Evolutionary conservation across 352 stramenopile genomes (phyloP).

Genomic region (Phytophthora pluvialis): DNA sequence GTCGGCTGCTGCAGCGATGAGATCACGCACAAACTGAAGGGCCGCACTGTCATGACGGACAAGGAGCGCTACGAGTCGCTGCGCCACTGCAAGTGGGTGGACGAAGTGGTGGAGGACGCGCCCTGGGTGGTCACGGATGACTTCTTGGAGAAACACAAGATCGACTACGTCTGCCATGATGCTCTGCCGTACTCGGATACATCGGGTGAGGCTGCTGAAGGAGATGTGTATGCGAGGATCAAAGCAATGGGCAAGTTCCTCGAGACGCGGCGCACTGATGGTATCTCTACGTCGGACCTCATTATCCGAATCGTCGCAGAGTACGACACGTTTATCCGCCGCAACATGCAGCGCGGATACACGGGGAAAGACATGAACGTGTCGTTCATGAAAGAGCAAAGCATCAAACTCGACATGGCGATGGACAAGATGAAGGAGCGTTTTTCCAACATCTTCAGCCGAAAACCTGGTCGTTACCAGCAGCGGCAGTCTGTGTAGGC

Average conservation of each 20-base stretch:
- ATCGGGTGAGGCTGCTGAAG: constrained; percentile 74
- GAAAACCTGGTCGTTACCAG: constrained; percentile 17
- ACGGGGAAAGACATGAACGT: constrained; percentile 93
- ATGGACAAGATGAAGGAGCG: constrained; percentile 61
- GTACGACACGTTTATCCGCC: constrained; percentile 92
- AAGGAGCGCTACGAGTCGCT: constrained; percentile 86
- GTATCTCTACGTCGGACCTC: constrained; percentile 90
- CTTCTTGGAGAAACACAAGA: constrained; percentile 84
- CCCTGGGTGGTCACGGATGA: constrained; percentile 86
- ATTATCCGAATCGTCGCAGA: constrained; percentile 92
- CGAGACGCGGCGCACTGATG: constrained; percentile 85
- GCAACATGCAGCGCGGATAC: constrained; percentile 90
- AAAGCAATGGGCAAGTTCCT: constrained; percentile 89
- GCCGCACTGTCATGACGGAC: constrained; percentile 89
- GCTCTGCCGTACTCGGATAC: constrained; percentile 84
- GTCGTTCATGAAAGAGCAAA: constrained; percentile 83
- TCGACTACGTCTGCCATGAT: constrained; percentile 91
- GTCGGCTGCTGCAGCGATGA: constrained; percentile 88
- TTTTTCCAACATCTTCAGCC: constrained; percentile 30
- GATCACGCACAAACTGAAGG: constrained; percentile 88
- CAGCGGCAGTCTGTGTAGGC: constrained; percentile 32
- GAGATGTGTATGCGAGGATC: constrained; percentile 87
- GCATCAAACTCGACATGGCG: constrained; percentile 89
- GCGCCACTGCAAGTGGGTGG: constrained; percentile 88
- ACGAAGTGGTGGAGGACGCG: constrained; percentile 86